Conservation (phyloP, 2,329 filamentous ascomycete species). For the Pseudogymnoascus sp. region DNA sequence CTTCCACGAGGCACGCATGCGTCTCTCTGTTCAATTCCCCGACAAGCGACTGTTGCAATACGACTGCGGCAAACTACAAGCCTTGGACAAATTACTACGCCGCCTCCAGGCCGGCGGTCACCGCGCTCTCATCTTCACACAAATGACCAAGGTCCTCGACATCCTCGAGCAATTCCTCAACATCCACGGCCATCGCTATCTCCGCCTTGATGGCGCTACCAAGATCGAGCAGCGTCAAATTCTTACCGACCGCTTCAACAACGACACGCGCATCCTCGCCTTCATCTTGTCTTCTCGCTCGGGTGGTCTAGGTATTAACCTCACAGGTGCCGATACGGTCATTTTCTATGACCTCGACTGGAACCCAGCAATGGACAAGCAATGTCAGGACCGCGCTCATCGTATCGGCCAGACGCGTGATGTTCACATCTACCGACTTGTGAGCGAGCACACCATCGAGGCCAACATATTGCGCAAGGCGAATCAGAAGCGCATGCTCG, state of each 20-base stretch:
- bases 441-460: conserved; percentile 91
- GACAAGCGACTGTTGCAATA: conserved; percentile 95
- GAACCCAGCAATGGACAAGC: conserved; percentile 99
- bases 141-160: conserved; percentile 98
- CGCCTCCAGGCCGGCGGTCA: conserved; percentile 83
- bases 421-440: conserved; percentile 93
- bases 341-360: conserved; percentile 99
- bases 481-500: conserved; percentile 94
- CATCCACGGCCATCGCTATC: conserved; percentile 93
- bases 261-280: conserved; percentile 80
- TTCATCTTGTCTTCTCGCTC: conserved; percentile 95
- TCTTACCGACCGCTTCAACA: conserved; percentile 93
- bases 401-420: conserved; percentile 96
- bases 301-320: conserved; percentile 88
- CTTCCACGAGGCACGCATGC: conserved; percentile 89
- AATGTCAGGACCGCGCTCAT: conserved; percentile 95
- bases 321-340: conserved; percentile 93
- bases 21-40: conserved; percentile 89
- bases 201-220: conserved; percentile 91
- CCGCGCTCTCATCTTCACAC: conserved; percentile 93
- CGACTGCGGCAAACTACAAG: conserved; percentile 93
- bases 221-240: conserved; percentile 94
- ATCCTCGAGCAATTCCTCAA: conserved; percentile 97
- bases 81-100: conserved; percentile 75
- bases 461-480: conserved; percentile 95